A percentile compares a stretch with the other conserved stretches of the same genome.
phyloP scores from a whole-genome alignment of 257 asterid genomes.

The Petrea volubilis region DNA sequence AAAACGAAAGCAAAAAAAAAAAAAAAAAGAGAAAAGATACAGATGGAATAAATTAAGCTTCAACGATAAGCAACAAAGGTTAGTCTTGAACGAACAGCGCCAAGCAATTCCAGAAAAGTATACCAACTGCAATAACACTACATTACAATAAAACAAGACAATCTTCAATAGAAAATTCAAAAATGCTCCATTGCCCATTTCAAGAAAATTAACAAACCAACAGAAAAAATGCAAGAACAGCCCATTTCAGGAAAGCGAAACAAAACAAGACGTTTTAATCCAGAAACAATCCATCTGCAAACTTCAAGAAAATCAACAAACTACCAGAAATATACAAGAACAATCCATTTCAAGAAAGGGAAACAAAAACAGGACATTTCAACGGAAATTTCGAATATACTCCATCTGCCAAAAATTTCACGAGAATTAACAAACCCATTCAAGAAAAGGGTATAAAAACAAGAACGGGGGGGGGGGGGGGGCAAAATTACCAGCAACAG shows the following conservation, averaged over 20 bases:
- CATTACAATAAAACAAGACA: background rate
- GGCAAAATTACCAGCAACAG: conserved; percentile 63
- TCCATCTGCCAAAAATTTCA: too few relatives aligned
- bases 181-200: background rate
- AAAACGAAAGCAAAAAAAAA: too few relatives aligned
- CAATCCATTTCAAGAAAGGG: background rate
- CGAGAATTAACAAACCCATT: background rate
- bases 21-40: background rate
- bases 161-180: background rate
- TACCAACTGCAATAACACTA: background rate
- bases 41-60: background rate
- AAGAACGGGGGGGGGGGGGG: background rate
- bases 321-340: conserved; percentile 1
- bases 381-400: too few relatives aligned
- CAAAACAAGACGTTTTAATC: too few relatives aligned
- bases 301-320: background rate
- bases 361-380: background rate
- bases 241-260: background rate
- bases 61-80: background rate
- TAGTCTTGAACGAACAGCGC: background rate
- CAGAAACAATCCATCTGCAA: too few relatives aligned
- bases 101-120: background rate
- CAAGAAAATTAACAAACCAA: background rate
- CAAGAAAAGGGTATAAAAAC: background rate
- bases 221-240: background rate